Percentiles rank a stretch among this genome's conserved stretches.
These are phyloP conservation scores for Myxozyma geophila DNA, from an alignment of 805 yeast genomes.

Conservation along the genomic window DNA sequence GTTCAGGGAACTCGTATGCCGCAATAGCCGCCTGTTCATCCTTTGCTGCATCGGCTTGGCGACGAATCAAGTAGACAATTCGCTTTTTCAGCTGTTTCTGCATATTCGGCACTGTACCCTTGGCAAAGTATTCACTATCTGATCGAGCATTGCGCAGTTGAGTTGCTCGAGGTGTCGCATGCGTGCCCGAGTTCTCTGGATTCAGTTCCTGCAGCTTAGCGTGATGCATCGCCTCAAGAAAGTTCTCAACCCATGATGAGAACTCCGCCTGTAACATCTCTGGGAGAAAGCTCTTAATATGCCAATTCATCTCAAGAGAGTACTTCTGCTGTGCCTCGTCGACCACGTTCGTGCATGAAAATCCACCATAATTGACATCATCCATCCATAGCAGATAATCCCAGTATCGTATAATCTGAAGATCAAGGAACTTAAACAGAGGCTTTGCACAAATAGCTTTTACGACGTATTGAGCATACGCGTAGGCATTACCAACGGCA, in stretches of 20 bases:
- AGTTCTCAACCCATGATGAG: conserved; percentile 81
- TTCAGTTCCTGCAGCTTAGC: conserved; percentile 50
- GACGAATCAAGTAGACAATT: conserved; percentile 63
- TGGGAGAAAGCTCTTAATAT: conserved; percentile 74
- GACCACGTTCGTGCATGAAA: conserved; percentile 50
- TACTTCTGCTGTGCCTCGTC: conserved; percentile 29
- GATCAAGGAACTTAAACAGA: conserved; percentile 78
- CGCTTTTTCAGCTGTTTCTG: conserved; percentile 56
- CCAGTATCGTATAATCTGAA: conserved; percentile 80
- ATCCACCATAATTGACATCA: conserved; percentile 82
- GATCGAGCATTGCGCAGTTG: conserved; percentile 17
- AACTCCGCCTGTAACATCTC: conserved; percentile 77
- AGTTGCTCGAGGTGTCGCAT: conserved; percentile 39
- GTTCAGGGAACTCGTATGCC: conserved; percentile 72
- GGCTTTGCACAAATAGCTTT: conserved; percentile 80
- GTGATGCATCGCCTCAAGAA: conserved; percentile 69
- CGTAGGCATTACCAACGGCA: conserved; percentile 84
- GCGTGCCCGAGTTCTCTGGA: conserved; percentile 23
- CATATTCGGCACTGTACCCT: conserved; percentile 39
- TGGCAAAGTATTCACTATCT: conserved; percentile 41
- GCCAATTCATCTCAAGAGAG: conserved; percentile 71
- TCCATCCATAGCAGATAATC: conserved; percentile 96
- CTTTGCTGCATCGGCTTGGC: conserved; percentile 73
- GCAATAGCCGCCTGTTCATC: conserved; percentile 60
- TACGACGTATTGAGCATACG: conserved; percentile 82